phyloP scores from a whole-genome alignment of 805 yeast genomes.

The Saturnispora serradocipensis region DNA sequence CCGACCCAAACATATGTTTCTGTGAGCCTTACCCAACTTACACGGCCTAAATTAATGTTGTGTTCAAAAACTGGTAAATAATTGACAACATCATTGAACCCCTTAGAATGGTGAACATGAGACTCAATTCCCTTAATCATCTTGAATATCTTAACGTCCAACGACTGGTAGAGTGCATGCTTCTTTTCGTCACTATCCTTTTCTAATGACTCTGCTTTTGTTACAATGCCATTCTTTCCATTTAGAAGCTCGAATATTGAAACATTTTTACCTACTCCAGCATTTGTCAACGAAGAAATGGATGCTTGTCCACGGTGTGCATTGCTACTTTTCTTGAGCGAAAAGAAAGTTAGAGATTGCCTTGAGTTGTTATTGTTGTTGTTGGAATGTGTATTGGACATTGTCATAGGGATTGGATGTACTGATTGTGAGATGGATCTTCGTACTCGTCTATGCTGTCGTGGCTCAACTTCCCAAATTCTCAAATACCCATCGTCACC shows the following conservation, averaged over 20 bases:
- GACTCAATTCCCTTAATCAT: neutral
- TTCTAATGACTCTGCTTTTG: neutral
- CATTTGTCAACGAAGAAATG: neutral
- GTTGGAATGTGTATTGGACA: conserved; percentile 2
- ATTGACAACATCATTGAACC: neutral
- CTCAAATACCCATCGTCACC: conserved; percentile 47
- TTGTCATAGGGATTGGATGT: conserved; percentile 14
- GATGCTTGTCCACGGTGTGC: neutral
- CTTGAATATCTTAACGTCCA: neutral
- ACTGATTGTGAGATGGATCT: conserved; percentile 14
- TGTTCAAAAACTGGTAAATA: conserved; percentile 28
- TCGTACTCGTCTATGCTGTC: conserved; percentile 19
- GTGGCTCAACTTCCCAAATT: conserved; percentile 44
- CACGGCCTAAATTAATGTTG: conserved; percentile 26
- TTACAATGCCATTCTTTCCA: neutral
- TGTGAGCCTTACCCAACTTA: conserved; percentile 26
- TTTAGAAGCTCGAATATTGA: neutral
- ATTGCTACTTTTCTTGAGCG: neutral
- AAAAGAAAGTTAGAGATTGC: neutral
- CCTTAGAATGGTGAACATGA: neutral
- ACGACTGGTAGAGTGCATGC: neutral
- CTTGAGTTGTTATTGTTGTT: conserved; percentile 5
- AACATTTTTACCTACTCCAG: neutral
- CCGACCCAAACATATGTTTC: conserved; percentile 30
- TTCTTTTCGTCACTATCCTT: neutral